Percentiles rank a stretch among this genome's conserved stretches.
Conservation (phyloP, 805 yeast species). For the Wickerhamiella kazuoi region DNA sequence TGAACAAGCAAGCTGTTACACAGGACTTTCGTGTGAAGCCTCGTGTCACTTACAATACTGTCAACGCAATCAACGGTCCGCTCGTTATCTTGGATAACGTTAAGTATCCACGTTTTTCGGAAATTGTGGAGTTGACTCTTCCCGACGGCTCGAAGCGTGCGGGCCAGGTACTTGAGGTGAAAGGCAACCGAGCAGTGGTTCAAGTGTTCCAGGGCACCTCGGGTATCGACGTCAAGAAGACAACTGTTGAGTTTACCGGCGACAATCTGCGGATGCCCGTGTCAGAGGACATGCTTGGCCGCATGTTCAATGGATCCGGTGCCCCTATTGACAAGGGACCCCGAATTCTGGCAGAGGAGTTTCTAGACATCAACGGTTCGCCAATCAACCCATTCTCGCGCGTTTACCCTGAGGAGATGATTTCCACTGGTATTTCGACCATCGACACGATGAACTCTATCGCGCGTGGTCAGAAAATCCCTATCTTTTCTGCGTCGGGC, state of each 20-base stretch:
- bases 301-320: slow-evolving; percentile 98
- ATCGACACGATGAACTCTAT: slow-evolving; percentile 98
- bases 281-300: slow-evolving; percentile 91
- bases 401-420: slow-evolving; percentile 99
- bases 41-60: slow-evolving; percentile 84
- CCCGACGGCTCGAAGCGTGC: slow-evolving; percentile 93
- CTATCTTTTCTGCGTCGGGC: slow-evolving; percentile 98
- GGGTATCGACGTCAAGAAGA: slow-evolving; percentile 95
- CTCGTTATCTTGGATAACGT: slow-evolving; percentile 78
- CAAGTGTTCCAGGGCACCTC: slow-evolving; percentile 99
- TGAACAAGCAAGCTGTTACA: slow-evolving; percentile 82
- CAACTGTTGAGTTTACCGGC: slow-evolving; percentile 94
- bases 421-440: slow-evolving; percentile 95
- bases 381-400: slow-evolving; percentile 97
- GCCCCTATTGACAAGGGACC: slow-evolving; percentile 98
- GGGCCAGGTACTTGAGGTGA: slow-evolving; percentile 95
- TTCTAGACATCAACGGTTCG: slow-evolving; percentile 94
- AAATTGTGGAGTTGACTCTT: slow-evolving; percentile 87
- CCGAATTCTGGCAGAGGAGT: slow-evolving; percentile 94
- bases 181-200: slow-evolving; percentile 92
- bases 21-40: slow-evolving; percentile 86
- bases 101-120: slow-evolving; percentile 80
- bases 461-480: slow-evolving; percentile 99
- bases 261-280: slow-evolving; percentile 84
- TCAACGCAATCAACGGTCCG: slow-evolving; percentile 97